Evolutionary conservation across 106 monocot species (phyloP).

Genomic region (Phalaenopsis aphrodite): DNA sequence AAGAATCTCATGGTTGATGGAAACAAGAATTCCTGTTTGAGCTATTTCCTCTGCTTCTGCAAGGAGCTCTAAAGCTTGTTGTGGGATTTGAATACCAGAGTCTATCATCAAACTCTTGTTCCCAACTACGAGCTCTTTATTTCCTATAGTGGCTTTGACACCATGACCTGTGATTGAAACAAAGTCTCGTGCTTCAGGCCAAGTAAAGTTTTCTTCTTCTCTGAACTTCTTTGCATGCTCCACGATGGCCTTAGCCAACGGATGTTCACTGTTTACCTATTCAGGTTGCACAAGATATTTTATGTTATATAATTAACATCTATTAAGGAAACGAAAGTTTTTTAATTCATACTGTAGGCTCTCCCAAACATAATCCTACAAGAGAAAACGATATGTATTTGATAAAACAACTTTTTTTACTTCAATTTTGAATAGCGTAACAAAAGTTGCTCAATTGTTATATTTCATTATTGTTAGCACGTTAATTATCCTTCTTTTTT

Average conservation of each 20-base stretch:
- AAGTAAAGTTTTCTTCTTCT: slow-evolving; percentile 42
- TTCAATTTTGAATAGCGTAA: neutral
- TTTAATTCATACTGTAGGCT: neutral
- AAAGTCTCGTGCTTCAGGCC: slow-evolving; percentile 58
- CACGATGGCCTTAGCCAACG: slow-evolving; percentile 77
- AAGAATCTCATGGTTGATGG: slow-evolving; percentile 50
- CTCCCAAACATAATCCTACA: neutral
- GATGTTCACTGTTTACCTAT: slow-evolving; percentile 90
- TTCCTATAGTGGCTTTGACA: slow-evolving; percentile 54
- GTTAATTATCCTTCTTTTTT: neutral
- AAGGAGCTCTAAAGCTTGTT: slow-evolving; percentile 72
- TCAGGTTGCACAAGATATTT: neutral
- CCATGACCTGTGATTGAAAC: slow-evolving; percentile 71
- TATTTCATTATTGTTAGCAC: neutral
- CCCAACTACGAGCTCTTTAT: slow-evolving; percentile 55
- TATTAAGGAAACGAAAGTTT: too few species aligned
- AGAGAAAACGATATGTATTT: neutral
- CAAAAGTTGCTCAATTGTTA: neutral
- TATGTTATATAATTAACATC: neutral
- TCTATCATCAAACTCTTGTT: slow-evolving; percentile 83
- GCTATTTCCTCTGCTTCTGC: slow-evolving; percentile 56
- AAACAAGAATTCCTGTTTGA: slow-evolving; percentile 63
- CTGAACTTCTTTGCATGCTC: slow-evolving; percentile 68
- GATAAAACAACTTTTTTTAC: neutral
- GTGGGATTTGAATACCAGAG: slow-evolving; percentile 36